Evolutionary conservation across 495 filamentous ascomycete species (phyloP), one percentile per base, ranked within the genome.

Genomic region (Cladorrhinum samala): DNA sequence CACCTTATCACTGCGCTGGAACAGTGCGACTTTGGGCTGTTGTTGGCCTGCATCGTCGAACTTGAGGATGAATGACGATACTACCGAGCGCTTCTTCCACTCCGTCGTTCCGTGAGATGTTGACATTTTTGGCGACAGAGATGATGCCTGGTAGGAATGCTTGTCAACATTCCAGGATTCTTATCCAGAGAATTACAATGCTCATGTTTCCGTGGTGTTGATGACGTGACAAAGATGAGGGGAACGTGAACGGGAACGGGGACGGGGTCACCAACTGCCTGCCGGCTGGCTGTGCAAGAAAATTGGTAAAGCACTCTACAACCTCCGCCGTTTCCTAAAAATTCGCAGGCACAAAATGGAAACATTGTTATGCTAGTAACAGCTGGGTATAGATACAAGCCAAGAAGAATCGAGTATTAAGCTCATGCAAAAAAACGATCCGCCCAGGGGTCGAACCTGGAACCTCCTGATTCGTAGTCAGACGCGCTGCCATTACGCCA

Each of bases 11-110:
- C 81, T 83, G 9, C 82, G 75, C 39, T 68, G 65, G 52, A 85
- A 84, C 2, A 85, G 67, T 1, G 81, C 82, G n/a, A 84, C 75
- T 4, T 57, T 55, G 0, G 73, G 70, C 25, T 64, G 56, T 4
- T 46, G 62, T 7, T 57, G 53, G 11, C 61, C 59, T 3, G 53
- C 62, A 8, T 64, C 50, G 0, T 69, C 61, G 9, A 66, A 46
- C 33, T 71, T 72, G 65, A 82, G 77, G 54, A 85, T 71, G 52
- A 84, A 83, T 0, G 70, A 77, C 2, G 78, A 81, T 1, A 81
- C 77, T 7, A 85, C 75, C 0, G 69, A 68, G 53, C 73, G 70
- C 44, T 72, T 72, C 54, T 73, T 55, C 54, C 52, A 59, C 2
- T 50, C 40, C 4, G 13, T 23, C 2, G 25, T 36, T 1, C 16